Evolutionary conservation across 2,329 filamentous ascomycete genomes (phyloP), one percentile per base, ranked within the genome.

Genomic region (Sporothrix variecibatus): DNA sequence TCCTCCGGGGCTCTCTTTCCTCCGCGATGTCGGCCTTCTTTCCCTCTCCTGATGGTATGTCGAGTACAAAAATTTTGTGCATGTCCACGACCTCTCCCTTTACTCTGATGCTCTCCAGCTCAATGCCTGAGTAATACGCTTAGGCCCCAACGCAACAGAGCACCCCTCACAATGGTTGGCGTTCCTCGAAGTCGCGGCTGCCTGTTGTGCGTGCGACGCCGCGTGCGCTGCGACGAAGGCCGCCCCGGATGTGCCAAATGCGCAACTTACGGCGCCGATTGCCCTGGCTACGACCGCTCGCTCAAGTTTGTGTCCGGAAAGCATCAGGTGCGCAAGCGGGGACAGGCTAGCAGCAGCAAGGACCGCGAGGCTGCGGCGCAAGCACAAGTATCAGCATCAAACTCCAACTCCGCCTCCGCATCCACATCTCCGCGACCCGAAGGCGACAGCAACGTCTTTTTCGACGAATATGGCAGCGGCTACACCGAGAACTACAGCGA

Each of bases 151-250:
- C n/a, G 4, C 34, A 15, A 43, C 17, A 7, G 15, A 40, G 23
- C 1, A 12, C n/a, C 0, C n/a, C 5, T 26, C n/a, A n/a, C 56
- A 31, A 82, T 83, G 82, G 82, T 83, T 65, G 82, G 83, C 31
- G 80, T 83, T 43, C 81, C 81, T 70, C 80, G 81, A 58, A 83
- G 80, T 76, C 82, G 78, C n/a, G 79, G 78, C 75, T 85, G 84
- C 77, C 79, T 80, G 72, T 79, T 84, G 53, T 84, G 83, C 78
- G 80, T 82, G 74, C 82, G 81, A 78, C 80, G 83, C 72, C 81
- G 81, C 67, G 81, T 84, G 74, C 83, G 85, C 80, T 87, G 86
- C 75, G 85, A 87, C 77, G 82, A 86, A 78, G 79, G 76, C 28
- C 81, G 80, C 12, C 85, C 85, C 12, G 79, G 78, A 72, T 84